Evolutionary conservation across 495 filamentous ascomycete genomes (phyloP).

Genomic region (Aspergillus hancockii): DNA sequence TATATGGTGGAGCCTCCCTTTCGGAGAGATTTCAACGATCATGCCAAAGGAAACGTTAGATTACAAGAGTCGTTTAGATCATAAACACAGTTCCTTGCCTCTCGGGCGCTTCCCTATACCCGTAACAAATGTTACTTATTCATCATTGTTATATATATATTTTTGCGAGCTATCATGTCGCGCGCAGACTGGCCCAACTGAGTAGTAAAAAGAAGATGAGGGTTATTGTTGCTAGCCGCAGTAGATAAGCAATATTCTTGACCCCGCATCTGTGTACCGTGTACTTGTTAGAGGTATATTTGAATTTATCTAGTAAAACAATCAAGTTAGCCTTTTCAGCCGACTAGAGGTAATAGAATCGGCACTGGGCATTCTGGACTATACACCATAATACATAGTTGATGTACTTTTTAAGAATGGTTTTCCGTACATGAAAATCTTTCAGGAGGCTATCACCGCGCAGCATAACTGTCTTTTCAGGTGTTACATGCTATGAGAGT

Average conservation of each 20-base stretch:
- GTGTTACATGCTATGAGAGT: not conserved
- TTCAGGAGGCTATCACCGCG: slow-evolving; percentile 3
- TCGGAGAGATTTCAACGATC: no score
- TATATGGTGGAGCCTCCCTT: no score
- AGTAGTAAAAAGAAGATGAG: not conserved
- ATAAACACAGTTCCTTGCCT: no score
- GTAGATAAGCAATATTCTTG: not conserved
- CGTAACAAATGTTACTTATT: no score
- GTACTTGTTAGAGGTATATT: no score
- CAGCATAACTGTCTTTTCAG: not conserved
- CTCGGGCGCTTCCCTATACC: no score
- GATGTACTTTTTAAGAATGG: not conserved
- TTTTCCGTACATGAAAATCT: not conserved
- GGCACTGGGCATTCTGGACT: slow-evolving; percentile 6
- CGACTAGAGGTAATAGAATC: not conserved
- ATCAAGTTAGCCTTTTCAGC: not conserved
- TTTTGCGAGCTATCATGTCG: slow-evolving; percentile 4
- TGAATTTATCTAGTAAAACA: not conserved
- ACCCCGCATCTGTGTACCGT: no score
- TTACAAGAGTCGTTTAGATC: no score
- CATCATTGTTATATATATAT: no score
- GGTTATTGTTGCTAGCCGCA: slow-evolving; percentile 10
- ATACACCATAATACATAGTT: slow-evolving; percentile 9
- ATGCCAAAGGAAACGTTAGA: no score
- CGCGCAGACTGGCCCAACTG: slow-evolving; percentile 2